Base-by-base conservation (phyloP, 1,284 basidiomycete genomes). In the Retiboletus fuscus region DNA sequence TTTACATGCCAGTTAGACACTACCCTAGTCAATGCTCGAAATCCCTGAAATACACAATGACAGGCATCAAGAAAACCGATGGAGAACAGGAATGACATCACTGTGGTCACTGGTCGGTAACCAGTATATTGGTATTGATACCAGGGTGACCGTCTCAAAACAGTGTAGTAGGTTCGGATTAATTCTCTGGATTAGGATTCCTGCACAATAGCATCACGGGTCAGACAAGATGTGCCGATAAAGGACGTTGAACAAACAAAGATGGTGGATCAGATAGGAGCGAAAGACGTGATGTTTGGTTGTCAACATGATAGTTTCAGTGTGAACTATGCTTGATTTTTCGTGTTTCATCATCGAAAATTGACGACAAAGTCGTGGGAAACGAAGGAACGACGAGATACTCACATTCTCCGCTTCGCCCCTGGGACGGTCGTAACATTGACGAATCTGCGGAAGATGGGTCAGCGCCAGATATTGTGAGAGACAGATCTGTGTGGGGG, bases 391-490 rank as follows among this genome's bases (percentile, higher is more conserved):
- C 8, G 8, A 63, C 34, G 22, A 2, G 6, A 12, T 3, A 68
- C 76, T 74, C 68, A 80, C 76, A 71, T 79, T 62, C 65, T 61
- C 85, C 96, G 91, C 89, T 98, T 98, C 84, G 94, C 95, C 79
- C 94, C 93, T 73, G 94, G 94, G 72, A 93, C 88, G 75, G 91
- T 90, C 72, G 95, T 95, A 74, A 96, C 96, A 85, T 97, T 98
- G 78, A 98, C 95, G 90, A 96, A 96, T 84, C 95, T 95, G 46
- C 26, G 61, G 4, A 67, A 20, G 18, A 34, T 24, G 26, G 1
- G 44, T 68, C 30, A 11, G 47, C 53, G 41, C 67, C 74, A 16
- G 7, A 44, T 3, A 67, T 26, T 8, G 73, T 67, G 65, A 26
- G n/a, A 5, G 3, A 18, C 3, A 22, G 16, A 24, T 41, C 3